A percentile compares a stretch with the other conserved stretches of the same genome.
Evolutionary conservation across 192 early-diverging fungal genomes (phyloP).

Genomic region (Coemansia sp.): DNA sequence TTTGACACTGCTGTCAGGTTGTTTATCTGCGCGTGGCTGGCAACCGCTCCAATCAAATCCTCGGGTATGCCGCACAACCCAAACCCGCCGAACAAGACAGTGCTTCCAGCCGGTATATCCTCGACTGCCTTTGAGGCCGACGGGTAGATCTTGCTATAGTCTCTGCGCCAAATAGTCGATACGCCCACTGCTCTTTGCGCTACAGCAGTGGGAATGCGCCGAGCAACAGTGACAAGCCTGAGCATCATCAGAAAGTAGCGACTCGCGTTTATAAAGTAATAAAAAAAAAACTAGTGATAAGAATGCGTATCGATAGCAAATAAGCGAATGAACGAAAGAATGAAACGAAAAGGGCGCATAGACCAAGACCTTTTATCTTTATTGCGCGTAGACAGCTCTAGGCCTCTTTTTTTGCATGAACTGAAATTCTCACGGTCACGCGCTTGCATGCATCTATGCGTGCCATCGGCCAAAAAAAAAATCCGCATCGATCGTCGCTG

Average conservation of each 20-base stretch:
- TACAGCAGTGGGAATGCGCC: background rate
- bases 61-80: constrained; percentile 79
- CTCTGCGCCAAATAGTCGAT: background rate
- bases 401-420: background rate
- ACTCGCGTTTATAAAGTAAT: no score
- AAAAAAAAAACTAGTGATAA: no score
- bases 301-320: background rate
- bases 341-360: background rate
- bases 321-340: background rate
- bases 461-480: background rate
- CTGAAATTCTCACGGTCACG: constrained; percentile 12
- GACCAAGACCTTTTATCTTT: background rate
- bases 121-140: constrained; percentile 66
- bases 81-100: constrained; percentile 73
- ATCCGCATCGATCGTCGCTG: background rate
- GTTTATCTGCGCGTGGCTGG: constrained; percentile 22
- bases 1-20: constrained; percentile 60
- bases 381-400: background rate
- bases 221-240: background rate
- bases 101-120: constrained; percentile 62
- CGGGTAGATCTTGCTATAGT: constrained; percentile 59
- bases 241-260: background rate
- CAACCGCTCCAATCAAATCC: constrained; percentile 59
- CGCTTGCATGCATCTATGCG: constrained; percentile 3
- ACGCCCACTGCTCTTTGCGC: background rate